phyloP scores from a whole-genome alignment of 1,284 basidiomycete species.

The Apiotrichum sp. region DNA sequence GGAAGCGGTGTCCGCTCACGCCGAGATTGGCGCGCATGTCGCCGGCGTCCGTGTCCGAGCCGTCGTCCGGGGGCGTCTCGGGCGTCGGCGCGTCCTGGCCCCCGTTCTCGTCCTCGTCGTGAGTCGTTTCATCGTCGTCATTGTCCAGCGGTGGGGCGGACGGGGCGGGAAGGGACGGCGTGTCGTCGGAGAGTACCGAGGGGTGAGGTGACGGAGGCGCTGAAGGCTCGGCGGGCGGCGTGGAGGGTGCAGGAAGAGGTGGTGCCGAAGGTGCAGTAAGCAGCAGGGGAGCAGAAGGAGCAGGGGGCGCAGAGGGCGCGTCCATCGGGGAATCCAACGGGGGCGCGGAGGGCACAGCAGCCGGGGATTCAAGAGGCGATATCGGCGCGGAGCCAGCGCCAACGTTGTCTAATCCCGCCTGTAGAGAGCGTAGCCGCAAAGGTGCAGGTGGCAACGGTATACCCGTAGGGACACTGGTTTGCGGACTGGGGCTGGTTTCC shows the following conservation, averaged over 20 bases:
- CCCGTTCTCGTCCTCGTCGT: not conserved
- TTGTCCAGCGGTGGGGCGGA: constrained; percentile 16
- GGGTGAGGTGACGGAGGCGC: not conserved
- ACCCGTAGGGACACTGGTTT: not conserved
- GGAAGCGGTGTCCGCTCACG: constrained; percentile 10
- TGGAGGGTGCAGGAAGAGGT: constrained; percentile 7
- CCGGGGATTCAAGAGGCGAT: constrained; percentile 14
- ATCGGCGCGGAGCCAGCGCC: not conserved
- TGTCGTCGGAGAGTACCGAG: constrained; percentile 1
- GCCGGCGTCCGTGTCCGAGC: not conserved
- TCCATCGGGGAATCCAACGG: not conserved
- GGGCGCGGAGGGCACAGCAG: not conserved
- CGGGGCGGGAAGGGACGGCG: constrained; percentile 3
- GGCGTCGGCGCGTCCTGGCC: not conserved
- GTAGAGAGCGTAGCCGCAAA: constrained; percentile 11
- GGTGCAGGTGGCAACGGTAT: constrained; percentile 20
- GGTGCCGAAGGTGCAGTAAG: not conserved
- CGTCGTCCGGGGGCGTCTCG: not conserved
- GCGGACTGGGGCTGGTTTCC: not conserved
- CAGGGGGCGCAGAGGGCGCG: constrained; percentile 13
- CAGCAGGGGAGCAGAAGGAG: constrained; percentile 11
- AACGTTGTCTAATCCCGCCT: not conserved
- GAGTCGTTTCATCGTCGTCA: not conserved
- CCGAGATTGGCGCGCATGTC: constrained; percentile 9
- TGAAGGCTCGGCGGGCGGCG: constrained; percentile 22